These are phyloP conservation scores for Carex kokanica DNA, from an alignment of 176 grass and related monocot genomes.

Conservation along the genomic window DNA sequence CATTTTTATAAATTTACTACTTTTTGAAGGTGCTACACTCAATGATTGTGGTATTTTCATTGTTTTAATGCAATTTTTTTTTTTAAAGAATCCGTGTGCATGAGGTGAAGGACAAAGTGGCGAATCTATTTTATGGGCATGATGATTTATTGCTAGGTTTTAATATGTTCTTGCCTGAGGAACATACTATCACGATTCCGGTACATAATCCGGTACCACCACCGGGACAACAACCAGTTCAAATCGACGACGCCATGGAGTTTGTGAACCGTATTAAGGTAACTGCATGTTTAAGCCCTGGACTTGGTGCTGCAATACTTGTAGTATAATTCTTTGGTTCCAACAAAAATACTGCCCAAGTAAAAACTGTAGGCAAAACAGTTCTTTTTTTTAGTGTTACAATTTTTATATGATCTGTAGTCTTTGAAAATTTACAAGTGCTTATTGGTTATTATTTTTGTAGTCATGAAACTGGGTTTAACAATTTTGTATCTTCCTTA, in stretches of 20 bases:
- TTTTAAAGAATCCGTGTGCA: slow-evolving; percentile 27
- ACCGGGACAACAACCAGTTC: slow-evolving; percentile 16
- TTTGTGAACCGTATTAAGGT: slow-evolving; percentile 46
- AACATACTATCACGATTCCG: slow-evolving; percentile 36
- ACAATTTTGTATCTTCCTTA: neutral
- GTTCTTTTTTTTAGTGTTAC: neutral
- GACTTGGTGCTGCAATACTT: neutral
- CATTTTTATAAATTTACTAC: neutral
- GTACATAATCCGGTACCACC: slow-evolving; percentile 16
- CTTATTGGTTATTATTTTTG: neutral
- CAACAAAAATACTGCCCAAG: neutral
- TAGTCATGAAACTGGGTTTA: neutral
- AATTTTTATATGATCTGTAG: neutral
- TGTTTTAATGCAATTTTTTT: neutral
- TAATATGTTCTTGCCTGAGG: slow-evolving; percentile 45
- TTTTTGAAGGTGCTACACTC: neutral
- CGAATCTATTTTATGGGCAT: slow-evolving; percentile 35
- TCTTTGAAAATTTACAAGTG: neutral
- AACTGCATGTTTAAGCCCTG: neutral
- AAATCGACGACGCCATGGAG: slow-evolving; percentile 32
- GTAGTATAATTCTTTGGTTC: neutral
- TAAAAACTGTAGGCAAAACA: neutral
- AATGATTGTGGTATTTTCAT: neutral
- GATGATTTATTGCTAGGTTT: slow-evolving; percentile 44
- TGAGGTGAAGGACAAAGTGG: slow-evolving; percentile 41